A percentile compares a stretch with the other conserved stretches of the same genome.
Evolutionary conservation across 768 basidiomycete genomes (phyloP).

Genomic region (Lepiota venenata): DNA sequence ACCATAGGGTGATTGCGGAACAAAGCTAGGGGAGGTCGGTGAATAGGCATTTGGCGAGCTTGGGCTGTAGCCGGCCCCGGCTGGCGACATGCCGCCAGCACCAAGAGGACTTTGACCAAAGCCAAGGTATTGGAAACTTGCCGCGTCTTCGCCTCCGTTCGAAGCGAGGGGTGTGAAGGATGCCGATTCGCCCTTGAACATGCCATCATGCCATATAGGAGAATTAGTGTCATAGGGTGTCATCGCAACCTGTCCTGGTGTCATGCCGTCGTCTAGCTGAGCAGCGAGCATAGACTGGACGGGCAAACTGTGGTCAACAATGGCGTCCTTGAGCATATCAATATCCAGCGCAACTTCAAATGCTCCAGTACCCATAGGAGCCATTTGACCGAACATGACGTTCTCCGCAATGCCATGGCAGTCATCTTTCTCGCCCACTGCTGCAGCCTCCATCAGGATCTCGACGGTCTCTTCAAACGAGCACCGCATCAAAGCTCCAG

Average conservation of each 20-base stretch:
- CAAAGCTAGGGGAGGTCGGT: conserved; percentile 83
- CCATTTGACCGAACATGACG: conserved; percentile 98
- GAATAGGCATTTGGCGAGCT: conserved; percentile 89
- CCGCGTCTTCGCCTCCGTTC: conserved; percentile 79
- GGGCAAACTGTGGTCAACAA: conserved; percentile 92
- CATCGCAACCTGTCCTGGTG: conserved; percentile 88
- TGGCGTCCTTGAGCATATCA: conserved; percentile 97
- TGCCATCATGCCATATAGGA: conserved; percentile 74
- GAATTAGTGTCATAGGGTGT: conserved; percentile 96
- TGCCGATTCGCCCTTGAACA: conserved; percentile 81
- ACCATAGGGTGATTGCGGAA: conserved; percentile 78
- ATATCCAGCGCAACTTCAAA: conserved; percentile 97
- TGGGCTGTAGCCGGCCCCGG: conserved; percentile 83
- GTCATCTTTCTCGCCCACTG: conserved; percentile 97
- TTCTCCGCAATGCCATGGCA: conserved; percentile 99
- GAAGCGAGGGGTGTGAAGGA: conserved; percentile 95
- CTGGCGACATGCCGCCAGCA: conserved; percentile 87
- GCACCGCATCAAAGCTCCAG: conserved; percentile 97
- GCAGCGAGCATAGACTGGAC: conserved; percentile 78
- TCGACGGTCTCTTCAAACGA: conserved; percentile 99
- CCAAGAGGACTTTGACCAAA: conserved; percentile 87
- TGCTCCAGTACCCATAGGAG: conserved; percentile 98
- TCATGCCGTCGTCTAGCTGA: conserved; percentile 85
- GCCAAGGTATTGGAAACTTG: conserved; percentile 66
- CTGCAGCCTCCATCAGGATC: conserved; percentile 97